phyloP scores from a whole-genome alignment of 2,329 filamentous ascomycete species.

The Pseudogymnoascus sp. region DNA sequence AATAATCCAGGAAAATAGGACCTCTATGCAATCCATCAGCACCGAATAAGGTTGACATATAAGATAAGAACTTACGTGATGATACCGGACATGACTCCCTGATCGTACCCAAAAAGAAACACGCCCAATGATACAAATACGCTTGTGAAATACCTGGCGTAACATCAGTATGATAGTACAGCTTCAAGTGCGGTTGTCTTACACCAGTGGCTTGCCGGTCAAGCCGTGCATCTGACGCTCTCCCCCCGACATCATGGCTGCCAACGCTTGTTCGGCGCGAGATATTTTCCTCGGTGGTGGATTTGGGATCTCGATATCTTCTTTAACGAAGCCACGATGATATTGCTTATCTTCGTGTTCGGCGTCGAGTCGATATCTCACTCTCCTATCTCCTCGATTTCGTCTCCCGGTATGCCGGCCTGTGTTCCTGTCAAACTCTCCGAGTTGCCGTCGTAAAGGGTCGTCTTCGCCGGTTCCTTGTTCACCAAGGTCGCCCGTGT shows the following conservation, averaged over 20 bases:
- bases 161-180: slow-evolving; percentile 3
- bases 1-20: slow-evolving; percentile 82
- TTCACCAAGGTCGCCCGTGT: slow-evolving; percentile 91
- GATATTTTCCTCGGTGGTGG: slow-evolving; percentile 56
- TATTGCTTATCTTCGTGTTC: slow-evolving; percentile 36
- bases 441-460: slow-evolving; percentile 64
- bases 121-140: slow-evolving; percentile 82
- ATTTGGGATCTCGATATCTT: slow-evolving; percentile 75
- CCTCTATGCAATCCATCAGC: slow-evolving; percentile 47
- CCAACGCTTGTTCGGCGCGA: slow-evolving; percentile 62
- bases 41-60: not conserved
- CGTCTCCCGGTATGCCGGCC: slow-evolving; percentile 39
- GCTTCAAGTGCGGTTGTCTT: slow-evolving; percentile 31
- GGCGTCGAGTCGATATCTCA: slow-evolving; percentile 52
- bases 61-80: slow-evolving; percentile 48
- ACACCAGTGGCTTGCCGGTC: slow-evolving; percentile 92
- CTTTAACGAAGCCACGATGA: slow-evolving; percentile 45
- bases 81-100: slow-evolving; percentile 76
- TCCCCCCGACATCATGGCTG: slow-evolving; percentile 77
- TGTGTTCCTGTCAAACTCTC: slow-evolving; percentile 55
- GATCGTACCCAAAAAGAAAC: slow-evolving; percentile 84
- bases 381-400: slow-evolving; percentile 50
- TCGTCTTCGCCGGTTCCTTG: slow-evolving; percentile 79
- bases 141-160: slow-evolving; percentile 79
- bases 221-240: slow-evolving; percentile 76